Conservation (phyloP, 169 alveolate species). For the Plasmodium malariae region DNA sequence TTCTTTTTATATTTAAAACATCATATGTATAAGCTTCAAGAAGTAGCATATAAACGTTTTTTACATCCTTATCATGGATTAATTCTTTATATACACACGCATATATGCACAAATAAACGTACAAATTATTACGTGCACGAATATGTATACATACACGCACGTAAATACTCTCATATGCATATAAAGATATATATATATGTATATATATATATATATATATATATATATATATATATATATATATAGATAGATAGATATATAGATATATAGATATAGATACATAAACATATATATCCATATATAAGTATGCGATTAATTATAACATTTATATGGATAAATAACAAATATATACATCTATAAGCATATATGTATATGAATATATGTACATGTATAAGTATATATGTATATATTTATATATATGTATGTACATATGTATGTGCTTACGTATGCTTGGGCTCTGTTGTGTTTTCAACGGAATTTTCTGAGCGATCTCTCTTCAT, state of each 20-base stretch:
- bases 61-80: no score
- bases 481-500: conserved; percentile 78
- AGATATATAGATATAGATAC: not conserved
- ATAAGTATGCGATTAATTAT: not conserved
- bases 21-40: no score
- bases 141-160: no score
- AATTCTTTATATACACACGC: no score
- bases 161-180: no score
- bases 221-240: not conserved
- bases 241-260: not conserved
- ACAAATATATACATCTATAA: no score
- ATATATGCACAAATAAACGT: no score
- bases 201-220: not conserved
- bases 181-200: no score
- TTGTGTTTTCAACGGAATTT: conserved; percentile 66
- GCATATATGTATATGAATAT: not conserved
- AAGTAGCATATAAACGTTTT: no score
- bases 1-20: no score
- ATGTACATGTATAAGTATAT: not conserved
- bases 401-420: not conserved
- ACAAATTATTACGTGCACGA: not conserved
- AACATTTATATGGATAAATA: no score
- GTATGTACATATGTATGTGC: not conserved
- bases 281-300: not conserved
- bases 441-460: conserved; percentile 72